Conservation (phyloP, 192 early-diverging fungal genomes). For the Coemansia sp. region DNA sequence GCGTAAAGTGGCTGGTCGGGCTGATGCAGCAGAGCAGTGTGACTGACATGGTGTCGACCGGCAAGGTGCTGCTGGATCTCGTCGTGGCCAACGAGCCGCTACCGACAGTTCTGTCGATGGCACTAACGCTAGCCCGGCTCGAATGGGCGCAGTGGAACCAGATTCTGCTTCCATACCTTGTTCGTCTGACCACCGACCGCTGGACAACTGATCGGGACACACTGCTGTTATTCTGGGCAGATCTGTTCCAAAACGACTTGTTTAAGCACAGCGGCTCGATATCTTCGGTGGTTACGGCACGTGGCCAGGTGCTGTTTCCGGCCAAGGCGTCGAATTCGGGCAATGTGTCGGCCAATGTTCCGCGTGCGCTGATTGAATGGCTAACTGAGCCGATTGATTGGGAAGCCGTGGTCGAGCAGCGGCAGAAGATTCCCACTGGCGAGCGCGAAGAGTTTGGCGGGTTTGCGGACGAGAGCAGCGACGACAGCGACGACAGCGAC, state of each 20-base stretch:
- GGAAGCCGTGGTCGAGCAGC: conserved; percentile 8
- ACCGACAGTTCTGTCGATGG: conserved; percentile 60
- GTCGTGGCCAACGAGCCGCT: conserved; percentile 20
- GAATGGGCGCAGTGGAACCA: conserved; percentile 71
- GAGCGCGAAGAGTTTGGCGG: conserved; percentile 18
- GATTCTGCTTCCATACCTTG: conserved; percentile 68
- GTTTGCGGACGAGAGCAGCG: conserved; percentile 8
- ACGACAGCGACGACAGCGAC: neutral
- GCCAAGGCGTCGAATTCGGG: neutral
- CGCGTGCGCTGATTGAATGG: conserved; percentile 25
- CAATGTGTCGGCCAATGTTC: neutral
- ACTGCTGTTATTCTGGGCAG: conserved; percentile 34
- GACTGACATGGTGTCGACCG: conserved; percentile 26
- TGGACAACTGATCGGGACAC: conserved; percentile 12
- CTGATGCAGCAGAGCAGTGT: conserved; percentile 30
- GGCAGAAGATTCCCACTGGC: conserved; percentile 14
- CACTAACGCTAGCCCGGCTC: conserved; percentile 63
- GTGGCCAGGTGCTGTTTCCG: conserved; percentile 40
- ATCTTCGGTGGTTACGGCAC: conserved; percentile 25
- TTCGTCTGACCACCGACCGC: conserved; percentile 26
- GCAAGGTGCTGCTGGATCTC: conserved; percentile 31
- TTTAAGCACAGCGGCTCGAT: conserved; percentile 7
- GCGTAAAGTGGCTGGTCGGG: conserved; percentile 26
- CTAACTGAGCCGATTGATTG: conserved; percentile 29
- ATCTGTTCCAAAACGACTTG: conserved; percentile 23